Base-by-base conservation (phyloP, 441 rosid genomes). In the Erodium moschatum region DNA sequence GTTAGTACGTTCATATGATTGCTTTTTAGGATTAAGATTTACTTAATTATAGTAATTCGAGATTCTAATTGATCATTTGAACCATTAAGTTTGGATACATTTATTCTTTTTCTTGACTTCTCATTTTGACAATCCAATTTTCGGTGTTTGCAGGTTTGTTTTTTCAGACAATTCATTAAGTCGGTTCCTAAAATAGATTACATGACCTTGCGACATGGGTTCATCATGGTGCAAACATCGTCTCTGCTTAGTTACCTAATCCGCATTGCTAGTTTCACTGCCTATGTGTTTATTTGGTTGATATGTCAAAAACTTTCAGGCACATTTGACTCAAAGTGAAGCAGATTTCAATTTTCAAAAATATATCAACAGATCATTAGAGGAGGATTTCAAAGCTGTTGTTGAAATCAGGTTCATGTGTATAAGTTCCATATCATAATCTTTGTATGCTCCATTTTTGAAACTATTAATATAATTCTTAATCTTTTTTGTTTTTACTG, bases 111-210 rank as follows among this genome's bases (percentile, higher is more conserved):
- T 24, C 27, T 24, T 24, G 27, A 24, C 27, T 24, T 24, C 27
- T 2, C 27, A 24, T 0, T 24, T 24, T 24, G 27, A 24, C 27
- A 24, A 24, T 24, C 27, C 1, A 24, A 24, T 24, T 35, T 64
- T 48, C 4, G 6, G 18, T 52, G 63, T 44, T 62, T 61, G 62
- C 76, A 83, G 86, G 84, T 79, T 63, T 84, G 86, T 76, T 87
- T 87, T 79, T 85, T 85, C 76, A 80, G 88, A 58, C 92, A 85
- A 69, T 87, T 87, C 74, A 77, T 84, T 64, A 70, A 81, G 62
- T 87, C 89, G 4, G 89, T 87, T 29, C 81, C 89, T 31, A 87
- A 81, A 77, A 88, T 85, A 56, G 92, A 87, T 75, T 87, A 87
- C 73, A 74, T 87, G 75, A 82, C 92, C 20, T 72, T 87, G 5